A percentile compares a stretch with the other conserved stretches of the same genome.
Evolutionary conservation across 306 rosid genomes (phyloP).

Genomic region (Lupinus albus): DNA sequence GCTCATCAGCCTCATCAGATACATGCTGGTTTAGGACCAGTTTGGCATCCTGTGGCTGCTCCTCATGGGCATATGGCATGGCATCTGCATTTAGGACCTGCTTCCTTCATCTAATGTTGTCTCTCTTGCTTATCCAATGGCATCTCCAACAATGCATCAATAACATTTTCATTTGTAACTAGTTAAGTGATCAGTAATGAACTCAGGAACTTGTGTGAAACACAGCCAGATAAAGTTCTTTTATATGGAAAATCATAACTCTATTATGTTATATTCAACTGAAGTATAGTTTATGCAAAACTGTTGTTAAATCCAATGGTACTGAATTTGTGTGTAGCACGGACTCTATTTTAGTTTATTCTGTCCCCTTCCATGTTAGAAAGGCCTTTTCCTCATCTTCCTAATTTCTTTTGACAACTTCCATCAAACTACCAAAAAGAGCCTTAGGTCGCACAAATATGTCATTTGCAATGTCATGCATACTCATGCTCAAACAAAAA

Average conservation of each 20-base stretch:
- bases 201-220: conserved; percentile 28
- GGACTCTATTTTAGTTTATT: conserved; percentile 13
- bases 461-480: conserved; percentile 11
- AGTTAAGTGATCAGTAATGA: conserved; percentile 35
- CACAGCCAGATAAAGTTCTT: conserved; percentile 16
- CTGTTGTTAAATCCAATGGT: conserved; percentile 34
- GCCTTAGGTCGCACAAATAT: neutral
- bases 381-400: too few species aligned
- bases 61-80: conserved; percentile 85
- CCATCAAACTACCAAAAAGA: neutral
- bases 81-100: conserved; percentile 94
- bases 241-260: conserved; percentile 36
- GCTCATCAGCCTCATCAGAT: conserved; percentile 63
- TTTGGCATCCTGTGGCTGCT: conserved; percentile 85
- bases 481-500: conserved; percentile 34
- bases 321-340: conserved; percentile 11
- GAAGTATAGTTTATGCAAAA: conserved; percentile 16
- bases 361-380: conserved; percentile 13
- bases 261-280: conserved; percentile 31
- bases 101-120: conserved; percentile 78
- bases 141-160: conserved; percentile 95
- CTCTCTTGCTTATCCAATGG: conserved; percentile 95
- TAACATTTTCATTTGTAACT: conserved; percentile 39
- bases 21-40: conserved; percentile 71
- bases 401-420: conserved; percentile 30